Evolutionary conservation across 306 rosid genomes (phyloP).

Genomic region (Rosa lucieae): DNA sequence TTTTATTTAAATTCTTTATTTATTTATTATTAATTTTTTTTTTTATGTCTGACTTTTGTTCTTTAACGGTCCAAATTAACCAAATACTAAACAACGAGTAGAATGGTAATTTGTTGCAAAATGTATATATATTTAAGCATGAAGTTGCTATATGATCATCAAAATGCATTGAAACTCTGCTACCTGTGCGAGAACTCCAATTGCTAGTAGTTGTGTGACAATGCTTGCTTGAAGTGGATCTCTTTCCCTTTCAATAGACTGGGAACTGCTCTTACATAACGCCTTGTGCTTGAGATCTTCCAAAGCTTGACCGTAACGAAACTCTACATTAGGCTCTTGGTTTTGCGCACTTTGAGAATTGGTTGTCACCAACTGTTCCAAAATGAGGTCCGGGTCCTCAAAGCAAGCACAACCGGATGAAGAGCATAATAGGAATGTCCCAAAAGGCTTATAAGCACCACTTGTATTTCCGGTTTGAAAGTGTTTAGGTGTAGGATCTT

Average conservation of each 20-base stretch:
- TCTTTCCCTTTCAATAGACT: background rate
- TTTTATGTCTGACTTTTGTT: background rate
- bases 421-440: slow-evolving; percentile 56
- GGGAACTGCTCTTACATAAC: background rate
- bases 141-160: background rate
- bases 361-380: slow-evolving; percentile 24
- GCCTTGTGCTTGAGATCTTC: slow-evolving; percentile 23
- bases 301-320: slow-evolving; percentile 38
- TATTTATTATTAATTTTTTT: too few relatives aligned
- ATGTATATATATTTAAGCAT: background rate
- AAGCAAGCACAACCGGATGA: slow-evolving; percentile 41
- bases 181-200: slow-evolving; percentile 46
- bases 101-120: background rate
- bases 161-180: background rate
- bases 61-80: background rate
- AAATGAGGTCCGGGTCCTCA: slow-evolving; percentile 12
- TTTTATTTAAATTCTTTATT: too few relatives aligned
- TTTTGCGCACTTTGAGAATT: background rate
- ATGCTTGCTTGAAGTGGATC: slow-evolving; percentile 35
- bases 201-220: slow-evolving; percentile 35
- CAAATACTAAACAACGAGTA: background rate
- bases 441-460: slow-evolving; percentile 44
- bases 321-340: background rate
- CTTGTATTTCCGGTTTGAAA: background rate
- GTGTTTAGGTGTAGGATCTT: slow-evolving; percentile 43